A percentile compares a stretch with the other conserved stretches of the same genome.
These are phyloP conservation scores for Trichoderma koningii DNA, from an alignment of 2,329 filamentous ascomycete species.

Conservation along the genomic window DNA sequence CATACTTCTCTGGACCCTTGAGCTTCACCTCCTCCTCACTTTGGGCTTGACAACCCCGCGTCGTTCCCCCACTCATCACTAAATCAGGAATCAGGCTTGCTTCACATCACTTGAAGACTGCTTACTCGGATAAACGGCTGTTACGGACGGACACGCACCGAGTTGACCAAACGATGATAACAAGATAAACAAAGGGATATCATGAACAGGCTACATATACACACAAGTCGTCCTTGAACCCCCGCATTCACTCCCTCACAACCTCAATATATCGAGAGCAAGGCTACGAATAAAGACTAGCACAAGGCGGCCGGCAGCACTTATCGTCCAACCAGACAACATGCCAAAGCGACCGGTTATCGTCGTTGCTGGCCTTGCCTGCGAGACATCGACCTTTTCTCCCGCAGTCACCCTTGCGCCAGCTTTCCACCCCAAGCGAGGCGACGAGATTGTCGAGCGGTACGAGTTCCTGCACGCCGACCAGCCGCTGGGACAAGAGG, in stretches of 20 bases:
- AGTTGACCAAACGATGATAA: constrained; percentile 1
- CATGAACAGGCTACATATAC: not conserved
- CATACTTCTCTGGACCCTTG: constrained; percentile 7
- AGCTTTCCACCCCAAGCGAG: constrained; percentile 53
- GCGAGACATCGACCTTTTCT: constrained; percentile 57
- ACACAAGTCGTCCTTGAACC: constrained; percentile 1
- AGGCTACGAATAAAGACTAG: constrained; percentile 14
- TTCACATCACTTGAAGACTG: not conserved
- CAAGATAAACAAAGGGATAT: not conserved
- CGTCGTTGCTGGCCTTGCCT: constrained; percentile 54
- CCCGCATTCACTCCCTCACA: not conserved
- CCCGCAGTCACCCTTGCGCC: constrained; percentile 50
- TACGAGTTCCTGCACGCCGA: constrained; percentile 50
- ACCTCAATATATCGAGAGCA: not conserved
- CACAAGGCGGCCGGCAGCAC: constrained; percentile 1
- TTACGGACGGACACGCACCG: not conserved
- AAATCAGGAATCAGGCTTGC: constrained; percentile 3
- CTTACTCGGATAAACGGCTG: constrained; percentile 12
- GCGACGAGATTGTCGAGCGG: constrained; percentile 45
- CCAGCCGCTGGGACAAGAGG: constrained; percentile 45
- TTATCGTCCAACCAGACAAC: constrained; percentile 8
- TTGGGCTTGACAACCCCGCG: constrained; percentile 15
- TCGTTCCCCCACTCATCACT: constrained; percentile 19
- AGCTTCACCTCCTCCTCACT: not conserved
- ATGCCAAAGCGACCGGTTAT: constrained; percentile 44